Conservation (phyloP, 768 basidiomycete genomes). For the Wakefieldia striispora region DNA sequence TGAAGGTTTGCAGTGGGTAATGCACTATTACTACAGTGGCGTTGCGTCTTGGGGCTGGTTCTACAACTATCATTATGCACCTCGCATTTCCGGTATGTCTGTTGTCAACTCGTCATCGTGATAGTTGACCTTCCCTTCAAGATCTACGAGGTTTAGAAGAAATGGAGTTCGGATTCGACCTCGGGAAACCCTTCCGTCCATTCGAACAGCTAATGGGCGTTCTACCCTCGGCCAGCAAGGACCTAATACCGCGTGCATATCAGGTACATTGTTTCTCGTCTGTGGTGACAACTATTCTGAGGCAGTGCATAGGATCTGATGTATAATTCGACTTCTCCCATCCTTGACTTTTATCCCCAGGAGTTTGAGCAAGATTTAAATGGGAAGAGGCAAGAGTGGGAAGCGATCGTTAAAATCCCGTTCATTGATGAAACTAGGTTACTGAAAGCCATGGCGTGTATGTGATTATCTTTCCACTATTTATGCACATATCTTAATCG, state of each 20-base stretch:
- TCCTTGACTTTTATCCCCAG: constrained; percentile 90
- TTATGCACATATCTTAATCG: not conserved
- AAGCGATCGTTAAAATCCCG: constrained; percentile 97
- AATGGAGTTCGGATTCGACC: constrained; percentile 82
- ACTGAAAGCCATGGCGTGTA: constrained; percentile 79
- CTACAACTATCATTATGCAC: constrained; percentile 97
- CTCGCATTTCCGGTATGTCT: constrained; percentile 84
- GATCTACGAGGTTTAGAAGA: constrained; percentile 62
- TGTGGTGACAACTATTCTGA: not conserved
- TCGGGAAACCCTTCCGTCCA: constrained; percentile 88
- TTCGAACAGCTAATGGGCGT: constrained; percentile 99
- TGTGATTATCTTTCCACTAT: not conserved
- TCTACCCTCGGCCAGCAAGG: constrained; percentile 84
- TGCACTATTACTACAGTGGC: constrained; percentile 98
- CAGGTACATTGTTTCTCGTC: constrained; percentile 45
- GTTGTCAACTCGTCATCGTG: not conserved
- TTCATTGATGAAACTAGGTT: constrained; percentile 87
- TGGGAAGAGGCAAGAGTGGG: constrained; percentile 99
- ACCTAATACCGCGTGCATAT: constrained; percentile 85
- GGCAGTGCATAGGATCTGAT: constrained; percentile 70
- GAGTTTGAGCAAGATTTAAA: constrained; percentile 94
- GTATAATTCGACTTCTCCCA: constrained; percentile 79
- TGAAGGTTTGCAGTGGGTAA: constrained; percentile 97
- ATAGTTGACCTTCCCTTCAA: constrained; percentile 27
- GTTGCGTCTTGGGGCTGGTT: constrained; percentile 99